phyloP scores from a whole-genome alignment of 331 rosid genomes.

The Pyrus hybrid region DNA sequence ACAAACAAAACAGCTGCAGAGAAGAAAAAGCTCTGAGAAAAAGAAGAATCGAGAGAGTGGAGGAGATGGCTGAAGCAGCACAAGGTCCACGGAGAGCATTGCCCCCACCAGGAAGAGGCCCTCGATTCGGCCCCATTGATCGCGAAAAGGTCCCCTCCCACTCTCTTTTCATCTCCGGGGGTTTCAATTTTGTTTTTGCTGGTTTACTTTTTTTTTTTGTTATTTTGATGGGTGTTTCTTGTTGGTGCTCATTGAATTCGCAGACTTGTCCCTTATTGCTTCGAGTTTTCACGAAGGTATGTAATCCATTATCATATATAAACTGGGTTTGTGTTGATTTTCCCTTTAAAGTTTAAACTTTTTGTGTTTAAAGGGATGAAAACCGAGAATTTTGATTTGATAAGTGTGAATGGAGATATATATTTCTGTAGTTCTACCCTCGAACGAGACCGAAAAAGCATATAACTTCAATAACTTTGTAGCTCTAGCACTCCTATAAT shows the following conservation, averaged over 20 bases:
- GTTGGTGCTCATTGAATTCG: not conserved
- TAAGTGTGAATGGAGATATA: not conserved
- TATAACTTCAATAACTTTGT: not conserved
- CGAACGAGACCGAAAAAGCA: not conserved
- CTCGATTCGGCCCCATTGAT: conserved; percentile 58
- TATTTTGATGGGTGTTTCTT: not conserved
- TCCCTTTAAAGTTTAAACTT: no score
- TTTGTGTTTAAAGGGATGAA: no score
- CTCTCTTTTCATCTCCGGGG: not conserved
- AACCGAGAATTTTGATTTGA: not conserved
- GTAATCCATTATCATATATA: not conserved
- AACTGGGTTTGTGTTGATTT: not conserved
- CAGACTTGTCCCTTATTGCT: conserved; percentile 86
- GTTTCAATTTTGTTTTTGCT: not conserved
- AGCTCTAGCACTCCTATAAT: not conserved
- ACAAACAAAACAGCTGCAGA: not conserved
- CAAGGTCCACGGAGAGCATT: conserved; percentile 33
- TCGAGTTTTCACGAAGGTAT: conserved; percentile 84
- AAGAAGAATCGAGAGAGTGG: not conserved
- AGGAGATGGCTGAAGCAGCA: conserved; percentile 11
- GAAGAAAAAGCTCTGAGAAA: not conserved
- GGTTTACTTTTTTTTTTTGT: not conserved
- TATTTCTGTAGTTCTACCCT: not conserved
- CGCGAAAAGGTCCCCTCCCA: conserved; percentile 65
- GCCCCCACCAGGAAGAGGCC: not conserved